Evolutionary conservation across 2,329 filamentous ascomycete species (phyloP).

Genomic region (Aschersonia sp.): DNA sequence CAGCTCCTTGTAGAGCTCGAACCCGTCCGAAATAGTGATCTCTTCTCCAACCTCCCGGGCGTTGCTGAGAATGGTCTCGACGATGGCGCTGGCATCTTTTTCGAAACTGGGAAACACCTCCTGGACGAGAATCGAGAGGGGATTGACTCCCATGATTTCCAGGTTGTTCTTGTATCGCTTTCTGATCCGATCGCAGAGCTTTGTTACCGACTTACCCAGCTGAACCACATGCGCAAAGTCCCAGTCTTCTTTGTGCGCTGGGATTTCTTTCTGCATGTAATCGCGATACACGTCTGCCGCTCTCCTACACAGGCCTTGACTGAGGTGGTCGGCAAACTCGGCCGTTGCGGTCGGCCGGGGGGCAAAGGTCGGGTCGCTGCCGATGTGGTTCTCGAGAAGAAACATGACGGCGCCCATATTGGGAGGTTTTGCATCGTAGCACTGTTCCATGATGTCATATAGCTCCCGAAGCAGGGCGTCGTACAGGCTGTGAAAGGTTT

Average conservation of each 20-base stretch:
- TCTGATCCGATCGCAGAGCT: slow-evolving; percentile 74
- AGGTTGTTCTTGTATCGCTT: slow-evolving; percentile 85
- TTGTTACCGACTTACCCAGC: slow-evolving; percentile 73
- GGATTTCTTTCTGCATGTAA: slow-evolving; percentile 67
- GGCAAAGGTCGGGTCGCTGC: slow-evolving; percentile 61
- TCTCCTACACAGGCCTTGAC: slow-evolving; percentile 56
- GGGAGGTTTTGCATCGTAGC: slow-evolving; percentile 79
- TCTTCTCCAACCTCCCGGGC: slow-evolving; percentile 57
- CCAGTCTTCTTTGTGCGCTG: slow-evolving; percentile 69
- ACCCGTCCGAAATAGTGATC: slow-evolving; percentile 80
- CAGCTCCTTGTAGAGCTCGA: slow-evolving; percentile 82
- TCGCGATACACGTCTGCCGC: slow-evolving; percentile 68
- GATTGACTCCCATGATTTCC: slow-evolving; percentile 64
- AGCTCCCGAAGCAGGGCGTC: slow-evolving; percentile 76
- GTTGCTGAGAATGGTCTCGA: slow-evolving; percentile 64
- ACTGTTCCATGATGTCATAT: slow-evolving; percentile 73
- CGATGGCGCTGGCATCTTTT: slow-evolving; percentile 72
- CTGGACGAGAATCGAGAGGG: slow-evolving; percentile 57
- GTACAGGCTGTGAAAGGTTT: slow-evolving; percentile 59
- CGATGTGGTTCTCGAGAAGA: slow-evolving; percentile 69
- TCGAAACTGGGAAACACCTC: slow-evolving; percentile 84
- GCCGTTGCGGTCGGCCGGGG: slow-evolving; percentile 54
- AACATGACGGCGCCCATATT: slow-evolving; percentile 68
- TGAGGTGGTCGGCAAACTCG: slow-evolving; percentile 57
- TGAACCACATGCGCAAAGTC: slow-evolving; percentile 83